Conservation (phyloP, 176 grass and related monocot genomes). For the Oropetium thomaeum region DNA sequence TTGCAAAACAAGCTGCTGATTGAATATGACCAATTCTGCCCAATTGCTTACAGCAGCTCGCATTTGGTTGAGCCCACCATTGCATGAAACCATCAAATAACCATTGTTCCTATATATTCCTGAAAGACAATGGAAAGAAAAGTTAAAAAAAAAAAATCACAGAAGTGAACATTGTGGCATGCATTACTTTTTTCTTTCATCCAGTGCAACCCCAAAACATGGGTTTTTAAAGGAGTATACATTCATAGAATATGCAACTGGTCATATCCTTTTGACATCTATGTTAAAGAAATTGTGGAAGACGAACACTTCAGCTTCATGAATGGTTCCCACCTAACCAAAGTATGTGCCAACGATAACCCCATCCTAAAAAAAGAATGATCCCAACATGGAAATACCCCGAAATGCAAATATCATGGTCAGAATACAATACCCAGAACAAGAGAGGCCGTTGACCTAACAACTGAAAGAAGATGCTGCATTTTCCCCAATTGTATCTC, state of each 20-base stretch:
- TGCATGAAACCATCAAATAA: constrained; percentile 94
- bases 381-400: constrained; percentile 36
- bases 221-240: too few relatives aligned
- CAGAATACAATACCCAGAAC: constrained; percentile 20
- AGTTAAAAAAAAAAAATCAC: background rate
- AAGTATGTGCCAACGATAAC: background rate
- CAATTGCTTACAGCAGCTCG: constrained; percentile 68
- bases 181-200: background rate
- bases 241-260: background rate
- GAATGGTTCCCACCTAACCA: constrained; percentile 34
- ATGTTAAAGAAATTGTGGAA: constrained; percentile 20
- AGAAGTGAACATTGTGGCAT: constrained; percentile 1
- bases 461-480: background rate
- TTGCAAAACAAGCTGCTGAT: background rate
- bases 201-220: too few relatives aligned
- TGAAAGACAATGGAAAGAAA: constrained; percentile 23
- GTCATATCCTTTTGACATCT: background rate
- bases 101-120: constrained; percentile 90
- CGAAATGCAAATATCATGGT: constrained; percentile 14
- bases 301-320: constrained; percentile 13
- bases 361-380: constrained; percentile 20
- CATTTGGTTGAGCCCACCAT: constrained; percentile 99
- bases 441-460: constrained; percentile 4
- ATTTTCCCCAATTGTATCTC: too few relatives aligned
- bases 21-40: background rate